These are phyloP conservation scores for Salix koriyanagi DNA, from an alignment of 345 rosid genomes.

Conservation along the genomic window DNA sequence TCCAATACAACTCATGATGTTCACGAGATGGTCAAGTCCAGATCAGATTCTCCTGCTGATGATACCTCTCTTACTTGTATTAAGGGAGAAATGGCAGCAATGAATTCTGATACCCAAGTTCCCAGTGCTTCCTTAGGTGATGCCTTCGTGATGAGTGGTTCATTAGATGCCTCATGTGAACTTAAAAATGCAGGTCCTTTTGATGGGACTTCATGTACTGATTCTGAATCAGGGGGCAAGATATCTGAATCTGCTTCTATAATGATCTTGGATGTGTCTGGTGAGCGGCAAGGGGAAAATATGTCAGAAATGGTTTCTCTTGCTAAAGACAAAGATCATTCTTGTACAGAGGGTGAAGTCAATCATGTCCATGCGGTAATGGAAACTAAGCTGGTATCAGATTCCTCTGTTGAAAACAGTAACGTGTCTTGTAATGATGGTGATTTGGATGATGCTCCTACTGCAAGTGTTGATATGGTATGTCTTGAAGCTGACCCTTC, in stretches of 20 bases:
- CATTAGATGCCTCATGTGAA: conserved; percentile 28
- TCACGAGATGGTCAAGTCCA: conserved; percentile 7
- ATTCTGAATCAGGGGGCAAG: conserved; percentile 17
- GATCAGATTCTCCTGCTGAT: conserved; percentile 15
- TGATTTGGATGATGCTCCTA: neutral
- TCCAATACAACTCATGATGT: conserved; percentile 2
- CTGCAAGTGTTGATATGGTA: conserved; percentile 6
- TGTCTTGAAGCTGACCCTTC: conserved; percentile 10
- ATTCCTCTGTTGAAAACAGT: conserved; percentile 2
- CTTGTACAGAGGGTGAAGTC: conserved; percentile 3
- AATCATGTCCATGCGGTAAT: neutral
- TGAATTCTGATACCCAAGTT: neutral
- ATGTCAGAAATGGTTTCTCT: neutral
- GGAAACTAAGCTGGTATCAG: conserved; percentile 3
- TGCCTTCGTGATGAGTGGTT: neutral
- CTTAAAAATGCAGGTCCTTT: conserved; percentile 13
- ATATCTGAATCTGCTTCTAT: conserved; percentile 16
- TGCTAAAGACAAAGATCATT: neutral
- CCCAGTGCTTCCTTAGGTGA: conserved; percentile 1
- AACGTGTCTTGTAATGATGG: neutral
- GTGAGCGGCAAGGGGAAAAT: neutral
- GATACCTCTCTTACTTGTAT: conserved; percentile 10
- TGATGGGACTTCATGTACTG: conserved; percentile 22
- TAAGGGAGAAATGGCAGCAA: neutral
- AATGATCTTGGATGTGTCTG: neutral